phyloP scores from a whole-genome alignment of 495 filamentous ascomycete genomes.

The Hypoxylon cercidicola region DNA sequence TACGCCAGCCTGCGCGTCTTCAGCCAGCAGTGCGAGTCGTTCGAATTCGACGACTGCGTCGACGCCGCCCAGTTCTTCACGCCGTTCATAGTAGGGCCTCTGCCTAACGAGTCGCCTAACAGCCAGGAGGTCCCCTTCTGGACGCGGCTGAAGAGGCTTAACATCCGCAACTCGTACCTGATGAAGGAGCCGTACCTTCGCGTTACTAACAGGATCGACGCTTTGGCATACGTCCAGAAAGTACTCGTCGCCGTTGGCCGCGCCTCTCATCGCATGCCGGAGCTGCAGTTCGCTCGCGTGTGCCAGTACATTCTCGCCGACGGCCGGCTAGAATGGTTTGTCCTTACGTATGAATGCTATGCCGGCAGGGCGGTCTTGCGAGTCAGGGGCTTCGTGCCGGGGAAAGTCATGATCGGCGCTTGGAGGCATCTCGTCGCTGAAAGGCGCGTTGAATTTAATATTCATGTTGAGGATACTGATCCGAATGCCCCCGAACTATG shows the following conservation, averaged over 20 bases:
- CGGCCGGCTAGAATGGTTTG: slow-evolving; percentile 36
- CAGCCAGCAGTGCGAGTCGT: slow-evolving; percentile 37
- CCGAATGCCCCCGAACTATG: slow-evolving; percentile 19
- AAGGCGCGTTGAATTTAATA: slow-evolving; percentile 10
- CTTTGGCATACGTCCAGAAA: slow-evolving; percentile 19
- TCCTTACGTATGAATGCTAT: slow-evolving; percentile 29
- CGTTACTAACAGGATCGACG: slow-evolving; percentile 25
- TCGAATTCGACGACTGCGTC: slow-evolving; percentile 42
- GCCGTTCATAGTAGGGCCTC: slow-evolving; percentile 20
- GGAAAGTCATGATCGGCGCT: slow-evolving; percentile 12
- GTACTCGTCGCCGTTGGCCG: slow-evolving; percentile 27
- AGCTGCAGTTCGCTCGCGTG: slow-evolving; percentile 25
- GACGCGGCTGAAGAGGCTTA: slow-evolving; percentile 29
- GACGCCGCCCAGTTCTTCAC: slow-evolving; percentile 35
- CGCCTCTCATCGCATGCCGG: slow-evolving; percentile 30
- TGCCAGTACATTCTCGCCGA: slow-evolving; percentile 38
- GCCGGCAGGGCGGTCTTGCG: slow-evolving; percentile 11
- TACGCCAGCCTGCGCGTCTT: slow-evolving; percentile 26
- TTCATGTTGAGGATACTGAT: slow-evolving; percentile 17
- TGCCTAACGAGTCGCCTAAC: slow-evolving; percentile 6
- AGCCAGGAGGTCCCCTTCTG: slow-evolving; percentile 28
- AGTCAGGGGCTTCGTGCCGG: slow-evolving; percentile 22
- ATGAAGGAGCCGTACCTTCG: slow-evolving; percentile 39
- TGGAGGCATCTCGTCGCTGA: slow-evolving; percentile 17
- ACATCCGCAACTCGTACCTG: slow-evolving; percentile 40